Evolutionary conservation across 1,284 basidiomycete species (phyloP).

Genomic region (Sporisorium graminicola): DNA sequence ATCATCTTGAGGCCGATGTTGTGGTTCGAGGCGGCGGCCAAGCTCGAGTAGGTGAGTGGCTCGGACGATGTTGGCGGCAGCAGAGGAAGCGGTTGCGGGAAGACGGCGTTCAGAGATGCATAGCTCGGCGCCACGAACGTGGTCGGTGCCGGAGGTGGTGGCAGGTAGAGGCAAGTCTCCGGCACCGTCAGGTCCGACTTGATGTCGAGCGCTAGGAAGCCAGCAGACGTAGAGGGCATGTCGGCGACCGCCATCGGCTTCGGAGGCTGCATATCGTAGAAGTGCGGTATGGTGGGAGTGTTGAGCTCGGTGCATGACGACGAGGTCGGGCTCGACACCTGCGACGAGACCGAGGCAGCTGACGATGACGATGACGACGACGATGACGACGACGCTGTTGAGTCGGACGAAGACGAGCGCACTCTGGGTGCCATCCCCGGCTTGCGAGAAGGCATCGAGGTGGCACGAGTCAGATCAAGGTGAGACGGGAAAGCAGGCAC

Average conservation of each 20-base stretch:
- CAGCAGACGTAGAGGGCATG: not conserved
- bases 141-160: not conserved
- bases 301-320: conserved; percentile 32
- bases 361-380: conserved; percentile 13
- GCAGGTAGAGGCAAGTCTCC: conserved; percentile 5
- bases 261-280: conserved; percentile 1
- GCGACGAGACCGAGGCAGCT: conserved; percentile 18
- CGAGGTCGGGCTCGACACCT: conserved; percentile 24
- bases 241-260: not conserved
- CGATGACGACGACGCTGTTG: conserved; percentile 7
- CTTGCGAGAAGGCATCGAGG: not conserved
- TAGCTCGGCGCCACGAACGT: conserved; percentile 11
- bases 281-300: conserved; percentile 23
- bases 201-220: not conserved
- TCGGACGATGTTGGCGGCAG: conserved; percentile 5
- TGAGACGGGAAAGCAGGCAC: conserved; percentile 11
- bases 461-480: conserved; percentile 19
- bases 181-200: conserved; percentile 4
- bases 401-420: conserved; percentile 33
- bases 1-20: conserved; percentile 30
- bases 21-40: conserved; percentile 7
- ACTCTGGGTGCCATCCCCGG: not conserved
- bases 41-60: conserved; percentile 23
- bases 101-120: conserved; percentile 2
- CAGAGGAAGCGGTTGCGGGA: not conserved